These are phyloP conservation scores for Claviceps africana DNA, from an alignment of 2,329 filamentous ascomycete genomes.

Conservation along the genomic window DNA sequence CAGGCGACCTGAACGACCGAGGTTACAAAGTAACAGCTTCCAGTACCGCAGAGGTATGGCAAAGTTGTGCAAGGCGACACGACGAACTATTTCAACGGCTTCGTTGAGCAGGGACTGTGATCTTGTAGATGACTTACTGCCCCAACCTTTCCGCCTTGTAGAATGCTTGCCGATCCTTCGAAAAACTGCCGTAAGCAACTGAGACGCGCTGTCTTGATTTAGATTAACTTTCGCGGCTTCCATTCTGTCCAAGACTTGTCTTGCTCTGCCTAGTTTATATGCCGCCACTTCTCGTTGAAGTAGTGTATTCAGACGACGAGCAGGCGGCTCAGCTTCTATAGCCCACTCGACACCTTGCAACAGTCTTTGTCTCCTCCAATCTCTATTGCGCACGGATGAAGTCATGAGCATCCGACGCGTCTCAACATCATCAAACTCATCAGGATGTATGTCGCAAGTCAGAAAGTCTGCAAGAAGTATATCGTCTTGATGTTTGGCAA, in stretches of 20 bases:
- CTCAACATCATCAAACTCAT: constrained; percentile 36
- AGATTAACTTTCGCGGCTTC: constrained; percentile 16
- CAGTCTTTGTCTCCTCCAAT: constrained; percentile 28
- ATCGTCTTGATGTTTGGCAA: constrained; percentile 44
- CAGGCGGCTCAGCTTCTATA: constrained; percentile 9
- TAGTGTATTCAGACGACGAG: constrained; percentile 13
- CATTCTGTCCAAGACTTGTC: constrained; percentile 19
- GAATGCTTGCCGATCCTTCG: constrained; percentile 16
- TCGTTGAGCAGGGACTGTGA: constrained; percentile 13
- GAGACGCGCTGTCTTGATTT: constrained; percentile 14
- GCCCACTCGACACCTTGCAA: constrained; percentile 27
- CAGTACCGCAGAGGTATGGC: constrained; percentile 25
- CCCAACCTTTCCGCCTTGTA: neutral
- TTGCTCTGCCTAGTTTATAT: constrained; percentile 11
- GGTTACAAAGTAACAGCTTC: constrained; percentile 28
- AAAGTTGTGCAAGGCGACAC: constrained; percentile 17
- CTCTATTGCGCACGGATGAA: constrained; percentile 15
- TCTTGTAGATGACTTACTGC: neutral
- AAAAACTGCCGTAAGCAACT: constrained; percentile 15
- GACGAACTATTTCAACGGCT: constrained; percentile 17
- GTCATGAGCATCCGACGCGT: constrained; percentile 26
- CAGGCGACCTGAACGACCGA: constrained; percentile 29
- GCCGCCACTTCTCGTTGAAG: constrained; percentile 8
- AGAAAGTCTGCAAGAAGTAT: constrained; percentile 31
- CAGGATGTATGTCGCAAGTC: constrained; percentile 37